These are phyloP conservation scores for Sicyos edulis DNA, from an alignment of 306 rosid species.

Conservation along the genomic window DNA sequence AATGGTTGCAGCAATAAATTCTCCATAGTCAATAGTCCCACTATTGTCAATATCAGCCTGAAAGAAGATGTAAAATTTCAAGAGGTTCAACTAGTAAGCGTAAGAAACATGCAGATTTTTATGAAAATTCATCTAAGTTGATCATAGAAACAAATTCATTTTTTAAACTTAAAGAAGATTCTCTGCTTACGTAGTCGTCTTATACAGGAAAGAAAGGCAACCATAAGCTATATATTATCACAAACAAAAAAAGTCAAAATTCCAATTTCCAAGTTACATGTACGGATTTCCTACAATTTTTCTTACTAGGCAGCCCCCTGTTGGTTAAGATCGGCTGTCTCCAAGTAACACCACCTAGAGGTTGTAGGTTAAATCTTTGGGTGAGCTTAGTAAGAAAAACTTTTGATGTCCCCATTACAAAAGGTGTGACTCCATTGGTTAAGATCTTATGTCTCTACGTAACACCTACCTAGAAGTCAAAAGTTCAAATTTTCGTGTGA, in stretches of 20 bases:
- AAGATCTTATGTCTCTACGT: too few species aligned
- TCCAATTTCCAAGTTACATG: neutral
- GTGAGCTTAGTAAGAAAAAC: too few species aligned
- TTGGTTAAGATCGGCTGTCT: neutral
- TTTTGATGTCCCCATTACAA: too few species aligned
- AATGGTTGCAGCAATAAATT: constrained; percentile 70
- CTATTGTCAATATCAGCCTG: constrained; percentile 82
- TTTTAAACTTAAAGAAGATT: neutral
- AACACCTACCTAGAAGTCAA: too few species aligned
- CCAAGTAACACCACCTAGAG: neutral
- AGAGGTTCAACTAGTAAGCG: constrained; percentile 9
- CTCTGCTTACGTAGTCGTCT: neutral
- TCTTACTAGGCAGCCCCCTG: neutral
- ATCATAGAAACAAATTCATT: neutral
- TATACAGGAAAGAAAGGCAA: neutral
- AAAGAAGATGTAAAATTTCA: constrained; percentile 29
- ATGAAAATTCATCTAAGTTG: neutral
- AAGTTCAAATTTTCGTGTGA: neutral
- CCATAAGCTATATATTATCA: neutral
- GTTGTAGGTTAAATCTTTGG: neutral
- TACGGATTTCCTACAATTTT: too few species aligned
- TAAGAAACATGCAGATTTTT: neutral
- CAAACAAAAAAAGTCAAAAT: neutral
- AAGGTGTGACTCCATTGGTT: too few species aligned
- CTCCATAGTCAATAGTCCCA: constrained; percentile 74